phyloP scores from a whole-genome alignment of 129 eudicot genomes.

The Flaveria brownii region DNA sequence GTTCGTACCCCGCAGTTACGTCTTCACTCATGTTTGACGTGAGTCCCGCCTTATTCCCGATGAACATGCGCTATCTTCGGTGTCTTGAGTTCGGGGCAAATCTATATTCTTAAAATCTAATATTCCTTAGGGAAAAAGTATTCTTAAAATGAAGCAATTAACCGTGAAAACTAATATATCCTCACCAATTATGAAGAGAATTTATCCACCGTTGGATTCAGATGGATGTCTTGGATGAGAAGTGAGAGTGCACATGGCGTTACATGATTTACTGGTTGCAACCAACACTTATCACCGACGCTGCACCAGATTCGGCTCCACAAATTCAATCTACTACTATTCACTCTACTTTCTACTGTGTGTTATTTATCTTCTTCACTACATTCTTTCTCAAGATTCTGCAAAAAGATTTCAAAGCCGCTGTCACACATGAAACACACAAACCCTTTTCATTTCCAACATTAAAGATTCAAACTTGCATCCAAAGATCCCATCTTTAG shows the following conservation, averaged over 20 bases:
- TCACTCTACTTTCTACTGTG: constrained; percentile 21
- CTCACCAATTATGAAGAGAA: background rate
- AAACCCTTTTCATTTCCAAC: constrained; percentile 25
- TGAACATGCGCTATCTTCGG: too few species aligned
- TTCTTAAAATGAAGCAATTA: background rate
- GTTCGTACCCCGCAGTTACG: too few species aligned
- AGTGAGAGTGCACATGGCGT: constrained; percentile 24
- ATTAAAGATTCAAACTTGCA: constrained; percentile 19
- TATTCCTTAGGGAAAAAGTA: too few species aligned
- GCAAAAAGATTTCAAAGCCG: constrained; percentile 14
- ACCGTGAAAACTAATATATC: constrained; percentile 17
- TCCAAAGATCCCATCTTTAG: constrained; percentile 33
- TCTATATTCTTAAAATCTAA: too few species aligned
- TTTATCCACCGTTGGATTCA: constrained; percentile 26
- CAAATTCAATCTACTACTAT: constrained; percentile 3
- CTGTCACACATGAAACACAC: constrained; percentile 18
- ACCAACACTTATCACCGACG: constrained; percentile 38
- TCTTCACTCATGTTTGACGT: too few species aligned
- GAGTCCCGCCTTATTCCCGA: too few species aligned
- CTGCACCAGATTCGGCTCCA: constrained; percentile 38
- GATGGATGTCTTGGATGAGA: constrained; percentile 26
- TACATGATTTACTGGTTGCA: constrained; percentile 19
- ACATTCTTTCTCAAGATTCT: constrained; percentile 7
- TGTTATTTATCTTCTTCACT: background rate
- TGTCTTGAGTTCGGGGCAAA: too few species aligned